Percentiles rank a stretch among this genome's conserved stretches.
These are phyloP conservation scores for Protea cynaroides DNA, from an alignment of 164 flowering plant genomes.

Conservation along the genomic window DNA sequence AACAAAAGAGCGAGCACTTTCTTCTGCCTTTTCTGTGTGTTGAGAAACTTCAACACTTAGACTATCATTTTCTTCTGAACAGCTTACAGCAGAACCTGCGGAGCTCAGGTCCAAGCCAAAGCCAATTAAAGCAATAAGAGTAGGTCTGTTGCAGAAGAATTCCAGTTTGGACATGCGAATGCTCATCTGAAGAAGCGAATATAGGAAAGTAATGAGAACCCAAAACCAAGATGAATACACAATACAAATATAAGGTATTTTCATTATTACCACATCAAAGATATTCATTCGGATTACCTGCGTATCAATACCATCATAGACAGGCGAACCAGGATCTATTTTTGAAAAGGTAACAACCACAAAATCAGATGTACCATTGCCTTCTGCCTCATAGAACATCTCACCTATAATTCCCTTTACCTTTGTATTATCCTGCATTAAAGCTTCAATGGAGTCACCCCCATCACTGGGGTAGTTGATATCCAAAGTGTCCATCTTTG, in stretches of 20 bases:
- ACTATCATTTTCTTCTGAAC: constrained; percentile 8
- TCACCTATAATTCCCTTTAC: constrained; percentile 41
- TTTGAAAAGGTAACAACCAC: constrained; percentile 60
- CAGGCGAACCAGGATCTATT: constrained; percentile 57
- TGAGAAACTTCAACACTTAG: constrained; percentile 23
- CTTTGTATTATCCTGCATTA: constrained; percentile 29
- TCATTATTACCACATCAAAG: neutral
- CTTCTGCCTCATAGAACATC: constrained; percentile 71
- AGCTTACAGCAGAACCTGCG: constrained; percentile 18
- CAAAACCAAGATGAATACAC: neutral
- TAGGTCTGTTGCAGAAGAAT: constrained; percentile 89
- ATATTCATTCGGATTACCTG: constrained; percentile 48
- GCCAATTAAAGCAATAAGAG: constrained; percentile 86
- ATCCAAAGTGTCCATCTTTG: constrained; percentile 10
- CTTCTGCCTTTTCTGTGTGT: constrained; percentile 44
- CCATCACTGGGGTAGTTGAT: constrained; percentile 8
- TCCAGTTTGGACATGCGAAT: constrained; percentile 90
- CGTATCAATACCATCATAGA: constrained; percentile 83
- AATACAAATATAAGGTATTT: neutral
- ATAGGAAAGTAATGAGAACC: neutral
- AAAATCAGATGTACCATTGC: constrained; percentile 62
- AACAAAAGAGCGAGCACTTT: constrained; percentile 45
- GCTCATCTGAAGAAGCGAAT: constrained; percentile 64
- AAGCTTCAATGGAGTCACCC: constrained; percentile 32
- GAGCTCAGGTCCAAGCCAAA: constrained; percentile 76